Evolutionary conservation across 2,329 filamentous ascomycete genomes (phyloP).

Genomic region (Calonectria hongkongensis): DNA sequence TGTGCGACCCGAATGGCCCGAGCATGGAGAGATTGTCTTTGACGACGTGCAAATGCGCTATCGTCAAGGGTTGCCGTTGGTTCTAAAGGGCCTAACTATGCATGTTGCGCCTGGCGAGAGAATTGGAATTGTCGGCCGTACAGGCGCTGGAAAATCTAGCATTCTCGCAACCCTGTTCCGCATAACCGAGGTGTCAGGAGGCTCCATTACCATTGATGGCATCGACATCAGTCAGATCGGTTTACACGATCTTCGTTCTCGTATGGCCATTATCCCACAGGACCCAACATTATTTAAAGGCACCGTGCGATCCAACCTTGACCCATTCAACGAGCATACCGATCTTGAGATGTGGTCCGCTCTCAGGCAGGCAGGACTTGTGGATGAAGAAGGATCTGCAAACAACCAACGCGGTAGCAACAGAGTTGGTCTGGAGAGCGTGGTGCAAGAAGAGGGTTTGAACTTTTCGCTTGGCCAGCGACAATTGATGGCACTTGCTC

Average conservation of each 20-base stretch:
- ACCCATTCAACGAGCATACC: conserved; percentile 85
- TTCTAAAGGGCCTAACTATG: conserved; percentile 82
- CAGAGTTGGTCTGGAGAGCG: conserved; percentile 86
- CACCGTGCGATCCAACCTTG: conserved; percentile 85
- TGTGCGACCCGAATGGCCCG: conserved; percentile 86
- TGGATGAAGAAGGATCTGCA: not conserved
- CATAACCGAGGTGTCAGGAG: conserved; percentile 78
- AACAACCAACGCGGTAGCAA: conserved; percentile 71
- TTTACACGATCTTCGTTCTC: conserved; percentile 83
- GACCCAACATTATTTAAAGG: conserved; percentile 91
- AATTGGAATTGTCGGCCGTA: conserved; percentile 87
- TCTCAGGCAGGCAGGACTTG: conserved; percentile 84
- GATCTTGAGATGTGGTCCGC: conserved; percentile 87
- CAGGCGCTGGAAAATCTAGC: conserved; percentile 87
- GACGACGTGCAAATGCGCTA: conserved; percentile 87
- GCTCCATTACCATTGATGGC: conserved; percentile 79
- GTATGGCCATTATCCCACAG: conserved; percentile 88
- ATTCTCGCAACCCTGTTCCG: conserved; percentile 90
- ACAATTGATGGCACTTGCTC: conserved; percentile 94
- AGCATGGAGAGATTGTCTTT: conserved; percentile 87
- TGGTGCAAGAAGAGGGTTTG: conserved; percentile 93
- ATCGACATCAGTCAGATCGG: conserved; percentile 83
- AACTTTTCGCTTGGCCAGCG: conserved; percentile 97
- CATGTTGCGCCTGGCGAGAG: conserved; percentile 84
- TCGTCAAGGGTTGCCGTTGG: conserved; percentile 81